Conservation (phyloP, 1,284 basidiomycete species). For the Phlebopus sp. region DNA sequence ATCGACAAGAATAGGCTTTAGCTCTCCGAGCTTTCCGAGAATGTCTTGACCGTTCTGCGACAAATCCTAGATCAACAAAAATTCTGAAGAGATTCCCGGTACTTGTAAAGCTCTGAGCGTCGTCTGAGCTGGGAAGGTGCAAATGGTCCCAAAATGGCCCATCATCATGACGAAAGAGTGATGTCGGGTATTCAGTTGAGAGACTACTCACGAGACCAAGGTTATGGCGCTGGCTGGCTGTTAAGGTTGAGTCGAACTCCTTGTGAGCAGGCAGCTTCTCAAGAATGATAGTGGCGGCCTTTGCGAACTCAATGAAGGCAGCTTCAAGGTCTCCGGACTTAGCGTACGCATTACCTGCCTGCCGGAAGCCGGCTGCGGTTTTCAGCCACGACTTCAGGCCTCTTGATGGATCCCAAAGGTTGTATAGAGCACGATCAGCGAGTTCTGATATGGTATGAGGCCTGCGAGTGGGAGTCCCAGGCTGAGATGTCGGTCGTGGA, state of each 20-base stretch:
- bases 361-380: slow-evolving; percentile 35
- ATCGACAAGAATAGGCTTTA: slow-evolving; percentile 50
- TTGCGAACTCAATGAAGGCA: slow-evolving; percentile 39
- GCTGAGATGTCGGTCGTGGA: slow-evolving; percentile 23
- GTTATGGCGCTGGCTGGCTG: slow-evolving; percentile 35
- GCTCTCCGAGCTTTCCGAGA: slow-evolving; percentile 46
- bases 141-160: neutral
- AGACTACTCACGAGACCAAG: slow-evolving; percentile 37
- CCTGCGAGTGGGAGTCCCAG: slow-evolving; percentile 23
- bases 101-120: neutral
- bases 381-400: slow-evolving; percentile 37
- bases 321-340: slow-evolving; percentile 32
- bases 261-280: slow-evolving; percentile 41
- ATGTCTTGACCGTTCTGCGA: slow-evolving; percentile 69
- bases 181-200: slow-evolving; percentile 5
- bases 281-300: slow-evolving; percentile 42
- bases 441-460: slow-evolving; percentile 36
- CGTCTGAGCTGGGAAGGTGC: neutral
- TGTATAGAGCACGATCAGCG: slow-evolving; percentile 31
- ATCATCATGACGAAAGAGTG: slow-evolving; percentile 8
- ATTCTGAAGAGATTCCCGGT: slow-evolving; percentile 3
- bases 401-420: slow-evolving; percentile 34
- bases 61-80: slow-evolving; percentile 22
- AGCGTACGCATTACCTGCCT: slow-evolving; percentile 26
- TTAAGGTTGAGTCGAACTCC: slow-evolving; percentile 35